A percentile compares a stretch with the other conserved stretches of the same genome.
Conservation (phyloP, 2,329 filamentous ascomycete species). For the Beauveria rudraprayagi region DNA sequence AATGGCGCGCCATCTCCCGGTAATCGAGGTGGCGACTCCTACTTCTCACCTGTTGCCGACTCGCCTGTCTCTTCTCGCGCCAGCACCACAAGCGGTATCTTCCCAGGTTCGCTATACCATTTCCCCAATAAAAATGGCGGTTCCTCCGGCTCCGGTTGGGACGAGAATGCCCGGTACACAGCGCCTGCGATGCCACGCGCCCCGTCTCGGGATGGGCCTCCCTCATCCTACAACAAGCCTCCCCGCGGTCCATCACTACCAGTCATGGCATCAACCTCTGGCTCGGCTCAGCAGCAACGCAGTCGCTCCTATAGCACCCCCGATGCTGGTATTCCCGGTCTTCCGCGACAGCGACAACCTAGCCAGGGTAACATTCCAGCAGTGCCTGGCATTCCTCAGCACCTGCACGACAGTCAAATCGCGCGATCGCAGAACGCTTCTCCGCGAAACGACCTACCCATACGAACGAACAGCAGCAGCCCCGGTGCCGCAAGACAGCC, state of each 20-base stretch:
- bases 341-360: conserved; percentile 47
- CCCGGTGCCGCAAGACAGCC: conserved; percentile 59
- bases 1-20: conserved; percentile 48
- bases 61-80: conserved; percentile 69
- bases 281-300: conserved; percentile 57
- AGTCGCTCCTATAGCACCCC: conserved; percentile 91
- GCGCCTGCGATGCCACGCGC: conserved; percentile 78
- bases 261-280: conserved; percentile 52
- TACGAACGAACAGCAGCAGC: conserved; percentile 62
- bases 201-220: conserved; percentile 68
- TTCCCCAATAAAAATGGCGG: conserved; percentile 60
- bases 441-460: conserved; percentile 59
- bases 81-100: conserved; percentile 68
- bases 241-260: conserved; percentile 74
- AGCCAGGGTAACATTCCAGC: conserved; percentile 53
- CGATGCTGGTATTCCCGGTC: conserved; percentile 70
- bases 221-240: conserved; percentile 59
- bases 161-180: conserved; percentile 76
- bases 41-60: conserved; percentile 83
- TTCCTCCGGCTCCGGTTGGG: conserved; percentile 60
- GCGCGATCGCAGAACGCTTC: conserved; percentile 78
- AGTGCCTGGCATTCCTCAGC: conserved; percentile 68
- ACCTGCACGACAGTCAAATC: conserved; percentile 57
- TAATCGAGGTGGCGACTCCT: conserved; percentile 64
- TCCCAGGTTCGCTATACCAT: conserved; percentile 45